A percentile compares a stretch with the other conserved stretches of the same genome.
Evolutionary conservation across 345 rosid genomes (phyloP).

Genomic region (Salix caprea): DNA sequence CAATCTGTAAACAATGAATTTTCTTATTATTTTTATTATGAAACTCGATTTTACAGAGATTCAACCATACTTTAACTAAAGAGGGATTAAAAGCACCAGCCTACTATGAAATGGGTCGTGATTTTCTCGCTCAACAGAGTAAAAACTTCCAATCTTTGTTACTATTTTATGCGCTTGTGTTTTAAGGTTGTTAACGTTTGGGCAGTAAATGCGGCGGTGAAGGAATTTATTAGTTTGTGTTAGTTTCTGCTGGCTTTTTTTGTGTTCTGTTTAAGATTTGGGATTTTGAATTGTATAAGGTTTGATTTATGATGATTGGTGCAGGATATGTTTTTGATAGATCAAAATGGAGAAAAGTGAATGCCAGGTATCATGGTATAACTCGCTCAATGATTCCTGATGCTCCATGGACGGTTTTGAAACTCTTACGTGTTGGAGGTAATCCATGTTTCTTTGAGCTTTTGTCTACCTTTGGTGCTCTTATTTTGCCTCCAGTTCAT

Average conservation of each 20-base stretch:
- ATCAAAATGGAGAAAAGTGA: slow-evolving; percentile 59
- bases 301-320: not conserved
- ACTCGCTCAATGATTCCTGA: slow-evolving; percentile 43
- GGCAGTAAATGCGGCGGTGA: too few species aligned
- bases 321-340: slow-evolving; percentile 33
- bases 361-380: slow-evolving; percentile 45
- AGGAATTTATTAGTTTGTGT: not conserved
- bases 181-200: not conserved
- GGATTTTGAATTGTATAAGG: not conserved
- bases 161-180: not conserved
- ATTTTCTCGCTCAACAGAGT: slow-evolving; percentile 26
- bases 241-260: not conserved
- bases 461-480: not conserved
- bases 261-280: not conserved
- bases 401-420: slow-evolving; percentile 52
- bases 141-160: not conserved
- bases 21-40: not conserved
- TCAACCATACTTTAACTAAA: slow-evolving; percentile 31
- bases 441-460: not conserved
- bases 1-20: slow-evolving; percentile 3
- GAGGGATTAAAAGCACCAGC: slow-evolving; percentile 12
- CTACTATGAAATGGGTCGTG: slow-evolving; percentile 14
- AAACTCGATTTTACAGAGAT: slow-evolving; percentile 34
- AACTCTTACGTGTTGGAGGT: slow-evolving; percentile 51
- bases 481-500: too few species aligned